Base-by-base conservation (phyloP, 139 green algal species). In the Coccomyxa sp. region DNA sequence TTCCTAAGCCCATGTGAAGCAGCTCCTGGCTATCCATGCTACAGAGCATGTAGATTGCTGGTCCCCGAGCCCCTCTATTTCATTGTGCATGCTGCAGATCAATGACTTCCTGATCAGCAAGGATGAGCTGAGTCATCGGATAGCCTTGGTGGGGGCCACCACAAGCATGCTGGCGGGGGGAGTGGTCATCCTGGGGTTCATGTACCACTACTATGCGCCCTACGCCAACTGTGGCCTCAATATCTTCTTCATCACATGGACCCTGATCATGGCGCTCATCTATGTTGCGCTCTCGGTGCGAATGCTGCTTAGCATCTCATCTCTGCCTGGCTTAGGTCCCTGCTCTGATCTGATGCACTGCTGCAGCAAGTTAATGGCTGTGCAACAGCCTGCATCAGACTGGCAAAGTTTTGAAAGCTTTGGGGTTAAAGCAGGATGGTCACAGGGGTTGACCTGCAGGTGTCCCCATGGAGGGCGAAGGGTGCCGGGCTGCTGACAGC, bases 211-310 rank as follows among this genome's bases (percentile, higher is more conserved):
- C 78, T 97, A 91, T 64, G 89, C 90, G 4, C 84, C 90, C 0
- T 58, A 55, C 10, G 29, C 70, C 8, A 80, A 44, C 55, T 96
- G 92, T 82, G 79, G 76, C n/a, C 81, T 93, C 22, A 97, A 97
- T 77, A 89, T 95, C 69, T 93, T 92, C 71, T 95, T 96, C 79
- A 93, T 94, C 79, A 95, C 93, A 0, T 92, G 82, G 74, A 91
- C 87, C 27, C 64, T 97, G 6, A 71, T 95, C 6, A 58, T 93
- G 39, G 91, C 86, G 27, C 24, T 95, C 1, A 54, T 78, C 3
- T 89, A 92, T 69, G 86, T 39, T 6, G 37, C 89, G 29, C 78
- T 96, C 24, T 93, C 89, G 33, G 55, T 68, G 70, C 33, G 44
- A 12, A n/a, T n/a, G n/a, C n/a, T n/a, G n/a, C n/a, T n/a, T n/a